These are phyloP conservation scores for Lophiotrema nucula DNA, from an alignment of 495 filamentous ascomycete genomes.

Conservation along the genomic window DNA sequence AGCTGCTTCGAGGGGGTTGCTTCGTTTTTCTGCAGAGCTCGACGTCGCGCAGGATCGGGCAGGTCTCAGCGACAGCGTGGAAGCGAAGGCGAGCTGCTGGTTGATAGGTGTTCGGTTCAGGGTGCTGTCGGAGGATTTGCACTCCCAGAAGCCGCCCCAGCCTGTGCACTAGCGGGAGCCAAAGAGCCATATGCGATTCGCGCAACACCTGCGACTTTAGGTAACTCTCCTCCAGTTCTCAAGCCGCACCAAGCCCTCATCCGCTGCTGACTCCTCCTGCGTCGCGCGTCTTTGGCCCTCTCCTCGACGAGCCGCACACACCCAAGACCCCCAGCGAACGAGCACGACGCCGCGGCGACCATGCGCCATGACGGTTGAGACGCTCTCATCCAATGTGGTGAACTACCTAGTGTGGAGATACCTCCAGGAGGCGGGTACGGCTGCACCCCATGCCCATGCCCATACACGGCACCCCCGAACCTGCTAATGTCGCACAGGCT, in stretches of 20 bases:
- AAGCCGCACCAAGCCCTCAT: too few species aligned
- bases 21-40: too few species aligned
- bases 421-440: constrained; percentile 45
- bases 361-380: constrained; percentile 37
- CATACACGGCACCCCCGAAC: neutral
- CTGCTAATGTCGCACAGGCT: constrained; percentile 29
- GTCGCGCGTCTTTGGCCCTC: too few species aligned
- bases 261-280: too few species aligned
- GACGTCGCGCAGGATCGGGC: neutral
- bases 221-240: too few species aligned
- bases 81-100: too few species aligned
- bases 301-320: too few species aligned
- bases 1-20: too few species aligned
- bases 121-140: neutral
- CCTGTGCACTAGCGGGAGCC: neutral
- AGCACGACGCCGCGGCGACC: constrained; percentile 14
- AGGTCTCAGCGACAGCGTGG: too few species aligned
- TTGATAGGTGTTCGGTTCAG: neutral
- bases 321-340: too few species aligned
- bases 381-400: constrained; percentile 85
- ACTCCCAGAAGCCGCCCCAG: neutral
- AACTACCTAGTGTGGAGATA: constrained; percentile 99
- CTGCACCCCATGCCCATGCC: neutral
- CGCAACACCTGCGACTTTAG: neutral
- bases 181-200: neutral